These are phyloP conservation scores for Sphagnum tenellum DNA, from an alignment of 225 moss, liverwort and hornwort genomes.

Conservation along the genomic window DNA sequence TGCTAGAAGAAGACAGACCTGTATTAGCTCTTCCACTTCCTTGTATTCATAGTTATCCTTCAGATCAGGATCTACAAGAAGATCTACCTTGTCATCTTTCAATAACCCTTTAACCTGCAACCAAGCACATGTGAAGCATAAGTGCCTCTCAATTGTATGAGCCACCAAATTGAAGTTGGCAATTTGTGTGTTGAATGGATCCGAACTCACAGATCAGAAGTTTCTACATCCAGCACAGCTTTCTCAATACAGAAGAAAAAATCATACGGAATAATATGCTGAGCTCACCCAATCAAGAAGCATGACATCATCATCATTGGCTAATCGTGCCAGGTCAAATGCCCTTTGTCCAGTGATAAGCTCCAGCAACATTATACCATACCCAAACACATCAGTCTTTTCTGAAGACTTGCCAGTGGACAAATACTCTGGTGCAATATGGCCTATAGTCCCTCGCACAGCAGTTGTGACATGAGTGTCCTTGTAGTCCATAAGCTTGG, in stretches of 20 bases:
- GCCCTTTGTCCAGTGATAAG: conserved; percentile 96
- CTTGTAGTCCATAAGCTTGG: conserved; percentile 90
- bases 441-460: conserved; percentile 89
- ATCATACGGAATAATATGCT: not conserved
- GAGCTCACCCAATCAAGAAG: conserved; percentile 84
- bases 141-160: no score
- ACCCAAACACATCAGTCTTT: conserved; percentile 93
- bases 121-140: not conserved
- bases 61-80: conserved; percentile 81
- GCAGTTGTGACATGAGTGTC: conserved; percentile 97
- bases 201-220: no score
- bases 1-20: conserved; percentile 21
- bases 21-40: conserved; percentile 92
- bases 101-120: conserved; percentile 77
- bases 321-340: conserved; percentile 85
- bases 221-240: not conserved
- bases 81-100: conserved; percentile 72
- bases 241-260: not conserved
- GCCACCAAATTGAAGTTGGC: no score
- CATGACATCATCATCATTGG: conserved; percentile 95
- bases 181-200: no score
- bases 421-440: conserved; percentile 93
- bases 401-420: conserved; percentile 97
- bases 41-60: conserved; percentile 62
- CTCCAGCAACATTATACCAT: conserved; percentile 90